Conservation (phyloP, 2,329 filamentous ascomycete species). For the Pseudocercospora macadamiae region DNA sequence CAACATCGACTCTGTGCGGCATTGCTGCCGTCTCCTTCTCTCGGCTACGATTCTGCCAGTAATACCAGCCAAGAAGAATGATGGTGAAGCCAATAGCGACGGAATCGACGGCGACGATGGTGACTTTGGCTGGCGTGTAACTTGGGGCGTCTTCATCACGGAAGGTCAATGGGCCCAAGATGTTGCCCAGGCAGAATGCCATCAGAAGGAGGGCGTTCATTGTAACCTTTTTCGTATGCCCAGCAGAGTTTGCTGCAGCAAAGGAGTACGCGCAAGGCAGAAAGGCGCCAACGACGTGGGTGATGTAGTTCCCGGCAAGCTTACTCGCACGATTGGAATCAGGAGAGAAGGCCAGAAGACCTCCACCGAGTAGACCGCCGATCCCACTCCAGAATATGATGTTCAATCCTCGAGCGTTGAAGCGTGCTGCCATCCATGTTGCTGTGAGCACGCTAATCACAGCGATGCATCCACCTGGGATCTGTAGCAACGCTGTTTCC, state of each 20-base stretch:
- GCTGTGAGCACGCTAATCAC: conserved; percentile 31
- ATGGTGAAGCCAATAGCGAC: conserved; percentile 18
- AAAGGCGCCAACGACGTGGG: conserved; percentile 40
- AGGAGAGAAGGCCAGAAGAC: conserved; percentile 40
- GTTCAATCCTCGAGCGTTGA: conserved; percentile 39
- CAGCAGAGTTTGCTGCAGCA: conserved; percentile 22
- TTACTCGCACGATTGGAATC: conserved; percentile 46
- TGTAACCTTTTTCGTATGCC: conserved; percentile 51
- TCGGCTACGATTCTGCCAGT: neutral
- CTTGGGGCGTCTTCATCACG: conserved; percentile 39
- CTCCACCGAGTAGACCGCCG: neutral
- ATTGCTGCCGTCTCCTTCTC: neutral
- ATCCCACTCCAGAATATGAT: conserved; percentile 40
- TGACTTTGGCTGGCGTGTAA: conserved; percentile 48
- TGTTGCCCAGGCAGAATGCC: conserved; percentile 42
- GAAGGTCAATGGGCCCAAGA: conserved; percentile 44
- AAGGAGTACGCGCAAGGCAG: conserved; percentile 34
- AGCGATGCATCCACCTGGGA: conserved; percentile 17
- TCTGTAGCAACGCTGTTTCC: conserved; percentile 40
- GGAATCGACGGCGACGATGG: conserved; percentile 34
- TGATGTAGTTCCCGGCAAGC: conserved; percentile 44
- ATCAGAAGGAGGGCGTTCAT: conserved; percentile 47
- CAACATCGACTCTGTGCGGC: conserved; percentile 8
- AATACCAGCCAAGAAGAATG: neutral
- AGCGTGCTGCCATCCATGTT: conserved; percentile 35